Evolutionary conservation across 306 rosid genomes (phyloP).

Genomic region (Rosa multiflora): DNA sequence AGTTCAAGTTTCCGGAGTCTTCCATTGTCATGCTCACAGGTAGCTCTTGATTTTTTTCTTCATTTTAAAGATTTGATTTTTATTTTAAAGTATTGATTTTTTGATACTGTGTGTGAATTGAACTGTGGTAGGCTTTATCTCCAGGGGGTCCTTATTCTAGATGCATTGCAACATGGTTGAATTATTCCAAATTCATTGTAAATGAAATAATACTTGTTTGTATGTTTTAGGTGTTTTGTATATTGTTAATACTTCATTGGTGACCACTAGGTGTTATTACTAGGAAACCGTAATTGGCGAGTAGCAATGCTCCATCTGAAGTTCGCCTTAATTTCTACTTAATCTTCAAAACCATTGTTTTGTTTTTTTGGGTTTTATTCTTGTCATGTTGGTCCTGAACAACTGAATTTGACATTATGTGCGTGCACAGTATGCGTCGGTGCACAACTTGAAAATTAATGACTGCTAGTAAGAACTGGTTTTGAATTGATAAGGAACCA

Average conservation of each 20-base stretch:
- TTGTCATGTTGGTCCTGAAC: too few species aligned
- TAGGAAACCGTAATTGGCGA: too few species aligned
- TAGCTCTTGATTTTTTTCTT: not conserved
- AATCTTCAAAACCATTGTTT: too few species aligned
- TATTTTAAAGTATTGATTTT: not conserved
- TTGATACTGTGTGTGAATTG: not conserved
- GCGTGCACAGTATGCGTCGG: too few species aligned
- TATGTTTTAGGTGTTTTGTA: not conserved
- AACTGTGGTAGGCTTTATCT: not conserved
- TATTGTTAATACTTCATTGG: too few species aligned
- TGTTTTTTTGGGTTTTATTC: too few species aligned
- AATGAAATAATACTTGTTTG: not conserved
- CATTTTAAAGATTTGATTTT: not conserved
- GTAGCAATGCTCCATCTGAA: too few species aligned
- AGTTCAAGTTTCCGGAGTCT: constrained; percentile 43
- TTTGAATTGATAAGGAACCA: not conserved
- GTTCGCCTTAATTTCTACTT: too few species aligned
- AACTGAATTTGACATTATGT: too few species aligned
- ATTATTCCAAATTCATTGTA: not conserved
- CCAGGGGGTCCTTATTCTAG: not conserved
- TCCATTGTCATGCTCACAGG: constrained; percentile 50
- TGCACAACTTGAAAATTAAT: too few species aligned
- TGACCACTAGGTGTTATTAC: too few species aligned
- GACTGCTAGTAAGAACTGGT: too few species aligned
- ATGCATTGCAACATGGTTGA: not conserved